Base-by-base conservation (phyloP, 495 filamentous ascomycete species). In the Thozetella sp. region DNA sequence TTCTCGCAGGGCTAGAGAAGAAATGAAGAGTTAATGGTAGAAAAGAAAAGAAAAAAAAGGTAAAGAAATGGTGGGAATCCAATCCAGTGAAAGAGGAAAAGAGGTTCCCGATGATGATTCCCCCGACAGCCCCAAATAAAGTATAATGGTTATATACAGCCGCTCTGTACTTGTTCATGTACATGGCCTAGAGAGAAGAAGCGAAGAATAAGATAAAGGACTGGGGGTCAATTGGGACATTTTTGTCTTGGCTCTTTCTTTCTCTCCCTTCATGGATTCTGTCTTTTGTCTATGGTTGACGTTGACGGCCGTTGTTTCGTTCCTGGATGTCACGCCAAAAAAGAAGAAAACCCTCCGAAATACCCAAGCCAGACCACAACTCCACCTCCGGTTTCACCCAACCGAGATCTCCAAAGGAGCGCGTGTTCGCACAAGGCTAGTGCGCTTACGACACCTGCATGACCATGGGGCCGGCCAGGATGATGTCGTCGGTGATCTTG, bases 401-500 rank as follows among this genome's bases (percentile, higher is more conserved):
- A 45, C 53, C 24, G 43, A 52, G 25, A 52, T 27, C 23, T 54
- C 43, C 56, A 12, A 23, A 9, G 22, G 19, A 52, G 23, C 15
- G 25, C 55, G n/a, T n/a, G n/a, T n/a, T n/a, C n/a, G n/a, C n/a
- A n/a, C n/a, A n/a, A n/a, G n/a, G n/a, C n/a, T n/a, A n/a, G n/a
- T n/a, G n/a, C 55, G 30, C 53, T 70, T 80, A 84, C 66, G 80
- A 79, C 12, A 80, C 68, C 57, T 76, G 73, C 76, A 81, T 75
- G 26, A 80, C 76, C 70, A 80, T 72, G 22, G 79, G 79, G 1
- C 82, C 82, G 53, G 82, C 82, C 50, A 84, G 65, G 55, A 78
- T 79, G 62, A 79, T 76, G 19, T 80, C 79, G 61, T 85, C 82
- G 1, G 78, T 77, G 43, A 84, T 62, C 34, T 69, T 63, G 48